These are phyloP conservation scores for Silene conica DNA, from an alignment of 148 eudicot genomes.

Conservation along the genomic window DNA sequence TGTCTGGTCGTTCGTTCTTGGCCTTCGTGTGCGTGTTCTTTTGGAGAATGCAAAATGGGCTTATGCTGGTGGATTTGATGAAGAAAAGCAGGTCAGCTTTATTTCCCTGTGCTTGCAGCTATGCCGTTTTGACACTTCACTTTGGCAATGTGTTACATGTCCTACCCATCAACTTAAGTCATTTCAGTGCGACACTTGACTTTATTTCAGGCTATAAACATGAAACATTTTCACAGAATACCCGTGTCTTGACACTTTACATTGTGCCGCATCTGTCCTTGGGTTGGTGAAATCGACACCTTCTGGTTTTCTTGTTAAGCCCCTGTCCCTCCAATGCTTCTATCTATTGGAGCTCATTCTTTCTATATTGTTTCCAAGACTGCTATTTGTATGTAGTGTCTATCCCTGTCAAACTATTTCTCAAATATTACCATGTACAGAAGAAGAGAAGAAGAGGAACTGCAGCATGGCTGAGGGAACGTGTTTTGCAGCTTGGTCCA, in stretches of 20 bases:
- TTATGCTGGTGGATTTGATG: conserved; percentile 69
- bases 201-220: no score
- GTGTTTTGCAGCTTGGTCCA: conserved; percentile 94
- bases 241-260: neutral
- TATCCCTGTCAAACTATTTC: neutral
- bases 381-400: neutral
- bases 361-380: neutral
- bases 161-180: no score
- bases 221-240: neutral
- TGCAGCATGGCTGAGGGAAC: conserved; percentile 91
- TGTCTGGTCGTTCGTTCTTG: conserved; percentile 90
- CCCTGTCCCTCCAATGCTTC: no score
- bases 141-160: neutral
- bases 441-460: conserved; percentile 58
- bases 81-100: conserved; percentile 70
- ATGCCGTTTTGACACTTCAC: neutral
- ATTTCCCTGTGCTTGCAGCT: neutral
- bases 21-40: conserved; percentile 86
- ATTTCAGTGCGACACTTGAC: no score
- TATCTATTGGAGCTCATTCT: no score
- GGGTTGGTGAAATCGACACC: no score
- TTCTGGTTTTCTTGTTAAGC: no score
- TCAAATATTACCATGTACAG: conserved; percentile 30
- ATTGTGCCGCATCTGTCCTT: neutral
- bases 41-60: conserved; percentile 93